Evolutionary conservation across 805 yeast genomes (phyloP).

Genomic region (Ogataea minuta): DNA sequence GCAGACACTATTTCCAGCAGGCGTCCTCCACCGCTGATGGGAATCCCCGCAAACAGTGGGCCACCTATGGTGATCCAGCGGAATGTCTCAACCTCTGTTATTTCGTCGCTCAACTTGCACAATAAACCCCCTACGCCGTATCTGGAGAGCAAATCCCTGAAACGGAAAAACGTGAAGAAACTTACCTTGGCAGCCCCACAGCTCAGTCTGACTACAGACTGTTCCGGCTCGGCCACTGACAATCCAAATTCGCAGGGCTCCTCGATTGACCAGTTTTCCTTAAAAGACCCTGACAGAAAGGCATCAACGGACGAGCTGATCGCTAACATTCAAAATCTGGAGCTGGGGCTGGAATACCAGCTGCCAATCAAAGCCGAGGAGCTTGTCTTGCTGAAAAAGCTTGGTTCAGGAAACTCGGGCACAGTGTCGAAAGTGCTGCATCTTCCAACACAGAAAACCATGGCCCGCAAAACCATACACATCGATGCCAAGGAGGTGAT

Average conservation of each 20-base stretch:
- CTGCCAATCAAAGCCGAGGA: slow-evolving; percentile 60
- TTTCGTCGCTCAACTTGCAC: slow-evolving; percentile 10
- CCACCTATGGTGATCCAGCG: slow-evolving; percentile 9
- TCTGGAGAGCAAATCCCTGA: slow-evolving; percentile 41
- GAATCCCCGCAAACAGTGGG: background rate
- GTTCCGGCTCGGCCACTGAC: background rate
- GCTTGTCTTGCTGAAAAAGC: slow-evolving; percentile 65
- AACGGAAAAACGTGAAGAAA: slow-evolving; percentile 58
- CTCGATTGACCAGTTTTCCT: slow-evolving; percentile 17
- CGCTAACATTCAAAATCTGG: slow-evolving; percentile 46
- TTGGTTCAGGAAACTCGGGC: slow-evolving; percentile 95
- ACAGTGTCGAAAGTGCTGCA: slow-evolving; percentile 86
- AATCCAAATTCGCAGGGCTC: slow-evolving; percentile 12
- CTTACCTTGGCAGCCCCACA: slow-evolving; percentile 38
- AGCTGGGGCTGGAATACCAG: slow-evolving; percentile 53
- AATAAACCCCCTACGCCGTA: slow-evolving; percentile 20
- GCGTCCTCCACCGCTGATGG: slow-evolving; percentile 17
- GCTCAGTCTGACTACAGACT: background rate
- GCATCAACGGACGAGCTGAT: slow-evolving; percentile 38
- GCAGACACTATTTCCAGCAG: slow-evolving; percentile 1
- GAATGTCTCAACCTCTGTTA: slow-evolving; percentile 3
- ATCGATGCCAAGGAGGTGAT: slow-evolving; percentile 78
- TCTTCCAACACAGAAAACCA: slow-evolving; percentile 78
- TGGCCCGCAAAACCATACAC: slow-evolving; percentile 88
- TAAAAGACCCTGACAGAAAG: slow-evolving; percentile 31